Evolutionary conservation across 1,284 basidiomycete genomes (phyloP), one percentile per base, ranked within the genome.

Genomic region (Ustilago cynodontis): DNA sequence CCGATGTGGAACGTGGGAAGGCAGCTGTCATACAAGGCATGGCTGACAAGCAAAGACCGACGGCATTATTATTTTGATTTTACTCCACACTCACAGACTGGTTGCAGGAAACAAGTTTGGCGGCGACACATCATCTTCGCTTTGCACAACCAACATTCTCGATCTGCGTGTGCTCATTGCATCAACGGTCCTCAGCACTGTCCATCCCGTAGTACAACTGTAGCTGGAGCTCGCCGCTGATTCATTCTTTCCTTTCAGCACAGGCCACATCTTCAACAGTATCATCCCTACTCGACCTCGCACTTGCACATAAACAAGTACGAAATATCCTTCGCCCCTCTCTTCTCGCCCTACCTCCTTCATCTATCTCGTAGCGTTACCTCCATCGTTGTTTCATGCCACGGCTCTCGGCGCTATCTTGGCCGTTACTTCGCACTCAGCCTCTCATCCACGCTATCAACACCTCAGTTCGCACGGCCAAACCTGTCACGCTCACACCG

Each of bases 351-450:
- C 39, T 22, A 24, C 50, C 24, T 39, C 43, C 11, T 58, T 31
- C 58, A 57, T 31, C 56, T 29, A 31, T 35, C n/a, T n/a, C n/a
- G n/a, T 37, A 22, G 14, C 41, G n/a, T 31, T 37, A 39, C 51
- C 31, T 26, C 50, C 31, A 28, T 14, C 51, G 13, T 28, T 14
- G 59, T 56, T 72, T 72, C 60, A 72, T 72, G 70, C 70, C 37
- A 55, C 60, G 58, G 43, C 35, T 64, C 59, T 35, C 60, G 61
- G 65, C 65, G 65, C 69, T 71, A 13, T 47, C 60, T n/a, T 67
- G 65, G 70, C 65, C 57, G 33, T 39, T 67, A 24, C 13, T 64
- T 11, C 54, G 59, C 47, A 26, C 22, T 28, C 22, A n/a, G 8
- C 47, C 24, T 28, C 22, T 28, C 11, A 14, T 49, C 24, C 14